A percentile compares a stretch with the other conserved stretches of the same genome.
Conservation (phyloP, 805 yeast genomes). For the Cyberlindnera mycetangii region DNA sequence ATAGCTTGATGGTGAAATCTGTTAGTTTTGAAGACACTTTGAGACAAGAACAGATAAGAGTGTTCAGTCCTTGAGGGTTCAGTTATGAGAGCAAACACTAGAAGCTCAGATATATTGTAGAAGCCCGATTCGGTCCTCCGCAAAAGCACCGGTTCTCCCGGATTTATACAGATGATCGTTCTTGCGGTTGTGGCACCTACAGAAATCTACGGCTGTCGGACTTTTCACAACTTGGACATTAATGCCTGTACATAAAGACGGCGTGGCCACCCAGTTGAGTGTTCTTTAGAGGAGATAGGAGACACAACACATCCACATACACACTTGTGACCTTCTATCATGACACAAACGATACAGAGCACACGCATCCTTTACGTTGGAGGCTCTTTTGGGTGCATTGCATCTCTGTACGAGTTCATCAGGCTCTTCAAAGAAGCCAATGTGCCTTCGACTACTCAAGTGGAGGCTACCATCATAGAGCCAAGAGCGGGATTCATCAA, state of each 20-base stretch:
- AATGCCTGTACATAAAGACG: neutral
- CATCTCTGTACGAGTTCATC: conserved; percentile 29
- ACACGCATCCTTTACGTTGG: conserved; percentile 26
- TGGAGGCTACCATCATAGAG: conserved; percentile 35
- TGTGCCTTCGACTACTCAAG: conserved; percentile 2
- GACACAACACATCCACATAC: neutral
- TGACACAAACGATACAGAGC: neutral
- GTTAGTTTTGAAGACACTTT: no score
- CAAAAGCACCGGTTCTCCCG: no score
- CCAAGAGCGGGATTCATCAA: conserved; percentile 42
- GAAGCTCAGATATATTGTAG: no score
- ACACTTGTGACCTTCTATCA: no score
- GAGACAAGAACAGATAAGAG: no score
- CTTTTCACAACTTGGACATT: neutral
- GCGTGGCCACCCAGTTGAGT: no score
- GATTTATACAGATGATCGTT: neutral
- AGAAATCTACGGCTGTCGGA: neutral
- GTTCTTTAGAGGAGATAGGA: no score
- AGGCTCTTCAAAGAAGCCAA: conserved; percentile 11
- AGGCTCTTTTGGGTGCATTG: conserved; percentile 37
- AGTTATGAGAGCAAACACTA: no score
- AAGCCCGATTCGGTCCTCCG: no score
- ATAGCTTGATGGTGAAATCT: no score
- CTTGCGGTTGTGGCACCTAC: neutral
- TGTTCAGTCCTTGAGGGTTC: no score